Evolutionary conservation across 1,284 basidiomycete genomes (phyloP).

Genomic region (Volvariella surrecta): DNA sequence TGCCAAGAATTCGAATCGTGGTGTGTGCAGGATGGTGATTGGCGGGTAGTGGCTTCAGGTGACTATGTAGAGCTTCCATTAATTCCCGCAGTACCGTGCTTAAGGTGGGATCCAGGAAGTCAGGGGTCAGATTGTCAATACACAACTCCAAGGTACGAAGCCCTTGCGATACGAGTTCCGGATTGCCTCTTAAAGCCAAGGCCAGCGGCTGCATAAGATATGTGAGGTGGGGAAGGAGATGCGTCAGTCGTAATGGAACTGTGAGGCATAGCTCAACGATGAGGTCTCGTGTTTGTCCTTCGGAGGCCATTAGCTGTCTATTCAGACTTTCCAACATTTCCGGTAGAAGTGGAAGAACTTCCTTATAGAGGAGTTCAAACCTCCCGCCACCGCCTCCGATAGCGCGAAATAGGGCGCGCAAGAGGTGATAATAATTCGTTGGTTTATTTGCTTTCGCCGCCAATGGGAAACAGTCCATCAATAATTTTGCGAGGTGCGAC

Average conservation of each 20-base stretch:
- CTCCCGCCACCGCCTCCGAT: conserved; percentile 93
- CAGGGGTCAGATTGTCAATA: conserved; percentile 97
- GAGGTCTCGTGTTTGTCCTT: conserved; percentile 74
- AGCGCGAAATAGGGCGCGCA: conserved; percentile 90
- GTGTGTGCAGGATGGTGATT: conserved; percentile 92
- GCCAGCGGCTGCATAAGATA: conserved; percentile 98
- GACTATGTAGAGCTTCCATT: conserved; percentile 89
- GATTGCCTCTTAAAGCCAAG: conserved; percentile 79
- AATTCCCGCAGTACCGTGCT: conserved; percentile 89
- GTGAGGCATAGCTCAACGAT: conserved; percentile 98
- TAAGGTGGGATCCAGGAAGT: conserved; percentile 97
- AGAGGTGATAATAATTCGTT: conserved; percentile 90
- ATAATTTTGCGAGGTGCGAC: conserved; percentile 86
- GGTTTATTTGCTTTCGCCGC: conserved; percentile 91
- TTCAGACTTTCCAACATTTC: conserved; percentile 97
- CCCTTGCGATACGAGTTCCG: conserved; percentile 93
- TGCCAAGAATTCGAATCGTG: conserved; percentile 94
- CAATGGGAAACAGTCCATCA: conserved; percentile 96
- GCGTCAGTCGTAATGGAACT: conserved; percentile 91
- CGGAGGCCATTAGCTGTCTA: conserved; percentile 78
- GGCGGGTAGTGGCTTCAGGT: conserved; percentile 87
- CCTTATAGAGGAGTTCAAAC: conserved; percentile 95
- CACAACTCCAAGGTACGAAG: conserved; percentile 97
- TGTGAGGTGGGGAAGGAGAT: conserved; percentile 90
- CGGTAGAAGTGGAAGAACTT: conserved; percentile 91